These are phyloP conservation scores for Codiaeum variegatum DNA, from an alignment of 441 rosid genomes.

Conservation along the genomic window DNA sequence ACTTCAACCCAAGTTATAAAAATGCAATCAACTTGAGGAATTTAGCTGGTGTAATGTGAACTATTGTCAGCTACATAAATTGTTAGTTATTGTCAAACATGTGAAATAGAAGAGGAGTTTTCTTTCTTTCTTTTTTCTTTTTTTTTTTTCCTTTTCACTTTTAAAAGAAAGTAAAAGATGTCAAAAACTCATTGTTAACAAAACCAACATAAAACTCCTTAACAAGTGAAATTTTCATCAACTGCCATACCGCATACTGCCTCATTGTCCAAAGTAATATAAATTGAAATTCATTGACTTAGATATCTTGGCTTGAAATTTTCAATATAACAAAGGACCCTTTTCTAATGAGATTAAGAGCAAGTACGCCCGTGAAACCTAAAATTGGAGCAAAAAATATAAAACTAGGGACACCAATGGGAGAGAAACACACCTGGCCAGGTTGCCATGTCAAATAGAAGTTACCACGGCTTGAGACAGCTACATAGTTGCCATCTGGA, in stretches of 20 bases:
- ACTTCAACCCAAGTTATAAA: not conserved
- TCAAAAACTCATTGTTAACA: not conserved
- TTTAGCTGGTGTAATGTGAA: not conserved
- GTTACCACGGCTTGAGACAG: conserved; percentile 97
- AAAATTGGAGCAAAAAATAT: not conserved
- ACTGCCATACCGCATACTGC: too few species aligned
- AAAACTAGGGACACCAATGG: conserved; percentile 4
- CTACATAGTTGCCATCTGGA: conserved; percentile 88
- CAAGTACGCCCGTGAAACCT: not conserved
- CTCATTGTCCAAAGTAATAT: not conserved
- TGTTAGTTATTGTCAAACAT: not conserved
- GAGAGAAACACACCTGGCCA: conserved; percentile 59
- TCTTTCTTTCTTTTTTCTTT: not conserved
- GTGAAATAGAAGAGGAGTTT: not conserved
- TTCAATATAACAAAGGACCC: not conserved
- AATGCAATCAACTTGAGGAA: not conserved
- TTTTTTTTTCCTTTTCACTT: not conserved
- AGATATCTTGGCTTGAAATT: not conserved
- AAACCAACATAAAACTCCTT: not conserved
- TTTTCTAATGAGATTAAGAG: not conserved
- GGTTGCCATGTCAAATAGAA: conserved; percentile 97
- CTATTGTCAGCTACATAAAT: not conserved
- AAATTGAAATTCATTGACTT: not conserved
- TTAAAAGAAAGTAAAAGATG: not conserved
- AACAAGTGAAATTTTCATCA: not conserved